Conservation (phyloP, 1,284 basidiomycete species). For the Exobasidium rhododendri region DNA sequence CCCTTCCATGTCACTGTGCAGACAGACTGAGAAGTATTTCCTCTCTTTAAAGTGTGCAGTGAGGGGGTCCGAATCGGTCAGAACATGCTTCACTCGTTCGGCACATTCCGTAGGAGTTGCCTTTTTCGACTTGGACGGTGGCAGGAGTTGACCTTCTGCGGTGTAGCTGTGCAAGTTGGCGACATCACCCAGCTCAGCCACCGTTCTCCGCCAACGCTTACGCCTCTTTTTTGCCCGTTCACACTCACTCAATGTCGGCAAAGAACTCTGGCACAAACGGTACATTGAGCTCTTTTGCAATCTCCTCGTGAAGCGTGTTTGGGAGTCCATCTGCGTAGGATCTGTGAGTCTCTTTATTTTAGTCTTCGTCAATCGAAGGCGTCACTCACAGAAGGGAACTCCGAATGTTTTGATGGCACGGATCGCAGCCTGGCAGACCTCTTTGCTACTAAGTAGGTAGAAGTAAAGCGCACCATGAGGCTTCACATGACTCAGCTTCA, state of each 20-base stretch:
- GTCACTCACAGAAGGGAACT: slow-evolving; percentile 24
- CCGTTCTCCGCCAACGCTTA: background rate
- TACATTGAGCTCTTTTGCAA: slow-evolving; percentile 18
- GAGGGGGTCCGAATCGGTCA: slow-evolving; percentile 19
- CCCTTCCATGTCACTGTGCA: slow-evolving; percentile 23
- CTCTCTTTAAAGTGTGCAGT: slow-evolving; percentile 4
- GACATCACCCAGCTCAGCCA: background rate
- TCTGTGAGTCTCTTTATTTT: background rate
- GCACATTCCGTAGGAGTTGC: slow-evolving; percentile 24
- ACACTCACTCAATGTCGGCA: slow-evolving; percentile 24
- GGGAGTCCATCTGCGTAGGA: slow-evolving; percentile 19
- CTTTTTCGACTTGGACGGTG: slow-evolving; percentile 24
- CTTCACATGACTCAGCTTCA: slow-evolving; percentile 25
- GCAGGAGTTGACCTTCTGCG: slow-evolving; percentile 22
- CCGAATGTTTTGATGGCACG: slow-evolving; percentile 24
- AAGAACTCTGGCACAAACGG: slow-evolving; percentile 27
- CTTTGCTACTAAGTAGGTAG: slow-evolving; percentile 21
- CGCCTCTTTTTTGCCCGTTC: no score
- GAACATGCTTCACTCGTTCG: slow-evolving; percentile 21
- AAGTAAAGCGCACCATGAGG: slow-evolving; percentile 27
- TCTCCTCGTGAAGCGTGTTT: slow-evolving; percentile 22
- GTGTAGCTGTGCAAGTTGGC: slow-evolving; percentile 12
- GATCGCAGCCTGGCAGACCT: slow-evolving; percentile 19
- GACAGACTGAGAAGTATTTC: slow-evolving; percentile 26
- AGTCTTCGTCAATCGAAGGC: background rate